phyloP scores from a whole-genome alignment of 805 yeast genomes.

The Kuraishia molischiana region DNA sequence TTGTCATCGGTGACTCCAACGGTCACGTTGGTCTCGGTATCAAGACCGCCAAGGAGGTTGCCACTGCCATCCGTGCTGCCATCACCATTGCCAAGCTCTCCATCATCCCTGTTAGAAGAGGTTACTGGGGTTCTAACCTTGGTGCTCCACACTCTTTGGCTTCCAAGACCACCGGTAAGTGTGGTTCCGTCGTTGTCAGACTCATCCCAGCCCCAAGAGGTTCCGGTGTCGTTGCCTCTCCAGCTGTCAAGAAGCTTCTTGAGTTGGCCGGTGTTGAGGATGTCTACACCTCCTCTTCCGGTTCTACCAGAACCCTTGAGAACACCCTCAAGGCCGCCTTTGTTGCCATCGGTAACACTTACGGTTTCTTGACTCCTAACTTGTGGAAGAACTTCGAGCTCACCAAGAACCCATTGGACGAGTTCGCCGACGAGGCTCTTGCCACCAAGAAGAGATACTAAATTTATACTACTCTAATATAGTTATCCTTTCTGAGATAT shows the following conservation, averaged over 20 bases:
- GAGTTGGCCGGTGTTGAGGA: constrained; percentile 99
- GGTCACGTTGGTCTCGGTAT: constrained; percentile 99
- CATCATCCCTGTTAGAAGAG: constrained; percentile 99
- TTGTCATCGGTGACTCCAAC: constrained; percentile 98
- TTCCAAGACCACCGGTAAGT: constrained; percentile 97
- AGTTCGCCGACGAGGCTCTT: constrained; percentile 79
- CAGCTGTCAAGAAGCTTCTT: constrained; percentile 97
- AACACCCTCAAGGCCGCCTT: constrained; percentile 99
- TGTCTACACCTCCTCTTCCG: constrained; percentile 97
- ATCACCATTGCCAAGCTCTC: constrained; percentile 98
- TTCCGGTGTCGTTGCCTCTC: constrained; percentile 99
- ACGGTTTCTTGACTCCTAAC: constrained; percentile 99
- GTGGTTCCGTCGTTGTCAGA: constrained; percentile 99
- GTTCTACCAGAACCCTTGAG: constrained; percentile 99
- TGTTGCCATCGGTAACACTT: constrained; percentile 99
- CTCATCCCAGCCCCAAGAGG: constrained; percentile 99
- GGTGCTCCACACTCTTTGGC: constrained; percentile 99
- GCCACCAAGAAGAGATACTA: constrained; percentile 70
- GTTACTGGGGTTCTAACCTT: constrained; percentile 99
- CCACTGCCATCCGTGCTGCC: constrained; percentile 99
- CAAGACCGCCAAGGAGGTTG: constrained; percentile 99
- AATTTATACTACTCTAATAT: no score
- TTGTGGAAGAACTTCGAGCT: constrained; percentile 86
- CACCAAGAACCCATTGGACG: constrained; percentile 89
- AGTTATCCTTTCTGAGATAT: no score